phyloP scores from a whole-genome alignment of 495 filamentous ascomycete species.

The Friedmanniomyces simplex region DNA sequence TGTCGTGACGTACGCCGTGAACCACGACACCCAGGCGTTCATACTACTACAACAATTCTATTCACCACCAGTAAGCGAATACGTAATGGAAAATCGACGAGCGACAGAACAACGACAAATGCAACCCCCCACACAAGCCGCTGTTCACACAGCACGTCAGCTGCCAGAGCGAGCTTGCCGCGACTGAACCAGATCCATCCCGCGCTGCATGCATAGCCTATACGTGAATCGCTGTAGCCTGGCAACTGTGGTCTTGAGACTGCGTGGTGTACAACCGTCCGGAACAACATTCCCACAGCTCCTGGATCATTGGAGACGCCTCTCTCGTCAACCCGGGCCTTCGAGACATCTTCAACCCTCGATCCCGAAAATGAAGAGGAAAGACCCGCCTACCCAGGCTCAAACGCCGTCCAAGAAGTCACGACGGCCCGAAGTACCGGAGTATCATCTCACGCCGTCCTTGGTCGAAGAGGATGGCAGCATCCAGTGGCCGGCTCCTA shows the following conservation, averaged over 20 bases:
- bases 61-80: too few species aligned
- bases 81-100: too few species aligned
- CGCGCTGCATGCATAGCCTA: background rate
- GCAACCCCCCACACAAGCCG: too few species aligned
- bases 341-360: background rate
- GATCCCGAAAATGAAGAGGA: conserved; percentile 16
- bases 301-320: too few species aligned
- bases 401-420: conserved; percentile 21
- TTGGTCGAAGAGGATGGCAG: conserved; percentile 34
- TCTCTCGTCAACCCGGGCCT: too few species aligned
- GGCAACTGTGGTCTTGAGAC: background rate
- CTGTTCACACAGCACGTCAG: too few species aligned
- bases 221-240: background rate
- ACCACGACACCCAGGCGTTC: too few species aligned
- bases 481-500: conserved; percentile 46
- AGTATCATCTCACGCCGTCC: conserved; percentile 29
- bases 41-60: too few species aligned
- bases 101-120: too few species aligned
- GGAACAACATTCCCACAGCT: too few species aligned
- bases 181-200: background rate
- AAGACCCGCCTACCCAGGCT: conserved; percentile 7
- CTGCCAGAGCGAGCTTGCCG: background rate
- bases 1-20: conserved; percentile 50
- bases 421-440: conserved; percentile 23
- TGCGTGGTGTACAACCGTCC: background rate